phyloP scores from a whole-genome alignment of 768 basidiomycete genomes.

The Imleria badia region DNA sequence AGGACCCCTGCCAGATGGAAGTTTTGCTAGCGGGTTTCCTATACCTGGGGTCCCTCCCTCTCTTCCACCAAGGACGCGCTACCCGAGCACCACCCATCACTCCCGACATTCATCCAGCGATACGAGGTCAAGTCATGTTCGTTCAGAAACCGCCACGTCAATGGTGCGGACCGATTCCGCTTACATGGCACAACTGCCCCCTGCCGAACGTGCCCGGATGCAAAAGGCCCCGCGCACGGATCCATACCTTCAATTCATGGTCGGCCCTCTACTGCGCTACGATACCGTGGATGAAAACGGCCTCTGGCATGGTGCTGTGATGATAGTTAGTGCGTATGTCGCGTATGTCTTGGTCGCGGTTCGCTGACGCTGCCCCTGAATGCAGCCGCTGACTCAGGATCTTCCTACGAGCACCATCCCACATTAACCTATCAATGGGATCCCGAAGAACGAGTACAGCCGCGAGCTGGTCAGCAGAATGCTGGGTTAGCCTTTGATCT shows the following conservation, averaged over 20 bases:
- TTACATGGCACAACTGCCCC: slow-evolving; percentile 50
- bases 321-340: slow-evolving; percentile 79
- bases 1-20: slow-evolving; percentile 56
- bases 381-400: slow-evolving; percentile 74
- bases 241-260: slow-evolving; percentile 88
- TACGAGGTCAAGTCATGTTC: slow-evolving; percentile 31
- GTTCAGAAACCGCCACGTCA: slow-evolving; percentile 2
- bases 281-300: slow-evolving; percentile 80
- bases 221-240: slow-evolving; percentile 66
- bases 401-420: slow-evolving; percentile 74
- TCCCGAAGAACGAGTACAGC: slow-evolving; percentile 40
- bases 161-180: slow-evolving; percentile 17
- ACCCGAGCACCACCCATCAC: slow-evolving; percentile 1
- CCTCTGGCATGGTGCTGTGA: slow-evolving; percentile 84
- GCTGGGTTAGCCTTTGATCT: slow-evolving; percentile 49
- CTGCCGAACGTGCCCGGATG: slow-evolving; percentile 64
- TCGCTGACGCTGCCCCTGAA: neutral
- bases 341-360: neutral
- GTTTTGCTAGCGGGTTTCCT: slow-evolving; percentile 57
- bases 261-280: slow-evolving; percentile 85
- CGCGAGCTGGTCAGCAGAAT: slow-evolving; percentile 15
- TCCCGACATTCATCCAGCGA: slow-evolving; percentile 11
- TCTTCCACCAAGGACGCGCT: slow-evolving; percentile 45
- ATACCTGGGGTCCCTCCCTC: slow-evolving; percentile 37
- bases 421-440: slow-evolving; percentile 74